Evolutionary conservation across 306 rosid genomes (phyloP), one percentile per base, ranked within the genome.

Genomic region (Myrica gale): DNA sequence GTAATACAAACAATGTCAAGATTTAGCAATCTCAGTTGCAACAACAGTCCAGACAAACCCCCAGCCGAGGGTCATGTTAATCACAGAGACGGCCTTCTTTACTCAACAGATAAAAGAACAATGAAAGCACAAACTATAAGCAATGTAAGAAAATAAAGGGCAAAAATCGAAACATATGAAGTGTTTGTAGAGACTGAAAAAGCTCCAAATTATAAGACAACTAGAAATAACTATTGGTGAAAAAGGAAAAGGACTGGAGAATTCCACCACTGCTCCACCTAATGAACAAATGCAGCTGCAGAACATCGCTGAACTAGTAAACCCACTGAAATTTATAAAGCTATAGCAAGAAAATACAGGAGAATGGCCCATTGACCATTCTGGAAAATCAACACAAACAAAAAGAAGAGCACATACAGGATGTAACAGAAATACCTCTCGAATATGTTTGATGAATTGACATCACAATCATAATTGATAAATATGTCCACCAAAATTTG

Each of bases 291-390:
- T 45, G 7, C 69, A 44, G 56, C n/a, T n/a, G 19, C 47, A 74
- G 20, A 42, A 32, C 74, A 47, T 57, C 21, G 48, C 50, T 46
- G 23, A 48, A 74, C 69, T 39, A 39, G 15, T 52, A 42, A 80
- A 32, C 42, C 7, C 47, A 58, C 7, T 47, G 17, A 68, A 50
- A 37, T 47, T 61, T 9, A 65, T 19, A 13, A 74, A 57, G 61
- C 73, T 42, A 69, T 37, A 44, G 52, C 16, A 23, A 43, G 61
- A n/a, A 43, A 37, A 53, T 44, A 42, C 41, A 23, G 3, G 56
- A 45, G 58, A 74, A 42, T 65, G n/a, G n/a, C n/a, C n/a, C n/a
- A n/a, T n/a, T n/a, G n/a, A n/a, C n/a, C n/a, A n/a, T n/a, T n/a
- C n/a, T n/a, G n/a, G n/a, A n/a, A n/a, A n/a, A n/a, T n/a, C n/a